Base-by-base conservation (phyloP, 2,329 filamentous ascomycete species). In the Penicillium corylophilum region DNA sequence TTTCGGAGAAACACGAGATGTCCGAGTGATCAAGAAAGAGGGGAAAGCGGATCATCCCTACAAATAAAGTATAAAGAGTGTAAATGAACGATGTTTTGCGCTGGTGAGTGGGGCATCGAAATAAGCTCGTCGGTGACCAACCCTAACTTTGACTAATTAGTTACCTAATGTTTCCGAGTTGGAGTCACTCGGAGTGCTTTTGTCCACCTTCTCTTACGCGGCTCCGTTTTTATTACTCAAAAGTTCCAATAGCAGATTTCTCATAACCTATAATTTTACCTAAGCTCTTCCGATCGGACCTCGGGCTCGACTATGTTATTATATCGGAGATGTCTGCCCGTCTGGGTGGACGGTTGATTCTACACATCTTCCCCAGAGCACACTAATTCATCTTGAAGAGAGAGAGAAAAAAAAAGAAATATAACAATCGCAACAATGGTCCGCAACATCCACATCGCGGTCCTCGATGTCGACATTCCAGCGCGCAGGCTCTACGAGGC, bases 401-500 rank as follows among this genome's bases (percentile, higher is more conserved):
- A n/a, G n/a, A n/a, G n/a, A n/a, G n/a, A n/a, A 26, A 41, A 45
- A 20, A 41, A 7, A 1, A 40, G 12, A 47, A 9, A 2, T 13
- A 23, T 24, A 35, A 6, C 28, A n/a, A 28, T 28, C 20, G 18
- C 35, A 36, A 46, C 40, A 29, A 64, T 64, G 62, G 10, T 64
- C 15, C 56, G 56, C 44, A 55, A 56, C 33, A 63, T 64, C 40
- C 62, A 64, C 47, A 60, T 64, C 29, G 62, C 62, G 10, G 61
- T 64, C 13, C 49, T 64, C 22, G 62, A 64, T 42, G 62, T 64
- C 43, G 62, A 64, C 36, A 64, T 64, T 29, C 62, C 62, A 33
- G 61, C 62, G 9, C 62, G 62, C 5, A 39, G 46, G 6, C 54
- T 64, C 13, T 64, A 64, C 31, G 62, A 64, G 42, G 59, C 62